Evolutionary conservation across 352 stramenopile species (phyloP).

Genomic region (Phytophthora lateralis): DNA sequence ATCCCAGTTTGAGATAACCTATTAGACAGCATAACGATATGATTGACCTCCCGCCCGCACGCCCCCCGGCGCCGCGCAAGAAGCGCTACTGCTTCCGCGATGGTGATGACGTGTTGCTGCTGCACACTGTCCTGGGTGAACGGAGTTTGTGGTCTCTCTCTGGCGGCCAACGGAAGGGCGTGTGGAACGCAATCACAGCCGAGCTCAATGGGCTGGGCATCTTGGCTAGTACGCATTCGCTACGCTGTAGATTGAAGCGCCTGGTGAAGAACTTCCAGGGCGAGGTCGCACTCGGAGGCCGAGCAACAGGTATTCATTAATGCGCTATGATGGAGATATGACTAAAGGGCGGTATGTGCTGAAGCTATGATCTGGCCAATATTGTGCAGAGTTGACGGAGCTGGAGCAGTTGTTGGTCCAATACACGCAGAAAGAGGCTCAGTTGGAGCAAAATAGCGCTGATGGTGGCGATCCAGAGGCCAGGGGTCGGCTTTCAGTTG

Average conservation of each 20-base stretch:
- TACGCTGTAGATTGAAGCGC: conserved; percentile 21
- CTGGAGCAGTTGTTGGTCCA: conserved; percentile 22
- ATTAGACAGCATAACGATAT: conserved; percentile 11
- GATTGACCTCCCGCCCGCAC: not conserved
- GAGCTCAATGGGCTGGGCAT: conserved; percentile 15
- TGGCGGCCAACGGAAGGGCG: not conserved
- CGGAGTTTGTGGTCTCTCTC: conserved; percentile 1
- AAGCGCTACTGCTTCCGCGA: conserved; percentile 27
- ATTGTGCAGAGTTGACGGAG: conserved; percentile 13
- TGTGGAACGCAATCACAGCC: conserved; percentile 20
- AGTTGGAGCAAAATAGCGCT: not conserved
- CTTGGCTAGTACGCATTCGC: conserved; percentile 6
- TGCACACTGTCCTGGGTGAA: conserved; percentile 15
- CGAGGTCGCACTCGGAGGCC: conserved; percentile 5
- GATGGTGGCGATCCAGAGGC: not conserved
- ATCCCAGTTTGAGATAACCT: not conserved
- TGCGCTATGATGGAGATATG: conserved; percentile 8
- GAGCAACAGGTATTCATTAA: conserved; percentile 5
- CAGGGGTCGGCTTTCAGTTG: not conserved
- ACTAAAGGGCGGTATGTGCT: conserved; percentile 6
- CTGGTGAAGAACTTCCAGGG: conserved; percentile 14
- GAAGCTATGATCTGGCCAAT: conserved; percentile 1
- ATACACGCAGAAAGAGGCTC: conserved; percentile 12
- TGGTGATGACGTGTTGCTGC: conserved; percentile 19
- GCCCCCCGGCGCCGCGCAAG: conserved; percentile 21